Evolutionary conservation across 352 stramenopile genomes (phyloP).

Genomic region (Phytophthora brassicae): DNA sequence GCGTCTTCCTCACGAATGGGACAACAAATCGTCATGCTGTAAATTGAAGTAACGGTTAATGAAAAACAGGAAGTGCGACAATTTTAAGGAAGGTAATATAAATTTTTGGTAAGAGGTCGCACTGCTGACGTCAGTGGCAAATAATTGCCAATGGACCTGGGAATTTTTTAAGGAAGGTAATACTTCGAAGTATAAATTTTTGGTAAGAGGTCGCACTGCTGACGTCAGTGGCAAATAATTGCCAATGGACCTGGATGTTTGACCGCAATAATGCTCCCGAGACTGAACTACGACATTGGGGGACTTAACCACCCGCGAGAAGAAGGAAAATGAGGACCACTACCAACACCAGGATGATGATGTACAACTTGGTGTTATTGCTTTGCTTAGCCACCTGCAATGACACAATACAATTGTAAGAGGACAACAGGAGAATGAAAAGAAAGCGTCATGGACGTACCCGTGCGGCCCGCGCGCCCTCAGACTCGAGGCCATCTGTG

Average conservation of each 20-base stretch:
- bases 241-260: neutral
- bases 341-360: slow-evolving; percentile 87
- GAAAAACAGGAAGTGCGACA: neutral
- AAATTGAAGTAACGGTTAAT: slow-evolving; percentile 27
- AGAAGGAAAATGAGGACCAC: slow-evolving; percentile 89
- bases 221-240: neutral
- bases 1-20: slow-evolving; percentile 8
- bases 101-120: slow-evolving; percentile 8
- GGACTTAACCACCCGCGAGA: slow-evolving; percentile 56
- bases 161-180: too few relatives aligned
- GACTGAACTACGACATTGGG: slow-evolving; percentile 10
- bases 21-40: slow-evolving; percentile 32
- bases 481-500: slow-evolving; percentile 81
- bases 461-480: slow-evolving; percentile 76
- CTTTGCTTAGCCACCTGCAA: slow-evolving; percentile 91
- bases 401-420: slow-evolving; percentile 2
- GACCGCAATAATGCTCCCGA: neutral
- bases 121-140: slow-evolving; percentile 6
- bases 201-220: neutral
- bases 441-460: slow-evolving; percentile 20
- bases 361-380: slow-evolving; percentile 93
- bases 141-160: too few relatives aligned
- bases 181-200: too few relatives aligned
- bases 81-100: too few relatives aligned
- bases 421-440: neutral